Evolutionary conservation across 768 basidiomycete species (phyloP), one percentile per base, ranked within the genome.

Genomic region (Pleurotus ostreatus): DNA sequence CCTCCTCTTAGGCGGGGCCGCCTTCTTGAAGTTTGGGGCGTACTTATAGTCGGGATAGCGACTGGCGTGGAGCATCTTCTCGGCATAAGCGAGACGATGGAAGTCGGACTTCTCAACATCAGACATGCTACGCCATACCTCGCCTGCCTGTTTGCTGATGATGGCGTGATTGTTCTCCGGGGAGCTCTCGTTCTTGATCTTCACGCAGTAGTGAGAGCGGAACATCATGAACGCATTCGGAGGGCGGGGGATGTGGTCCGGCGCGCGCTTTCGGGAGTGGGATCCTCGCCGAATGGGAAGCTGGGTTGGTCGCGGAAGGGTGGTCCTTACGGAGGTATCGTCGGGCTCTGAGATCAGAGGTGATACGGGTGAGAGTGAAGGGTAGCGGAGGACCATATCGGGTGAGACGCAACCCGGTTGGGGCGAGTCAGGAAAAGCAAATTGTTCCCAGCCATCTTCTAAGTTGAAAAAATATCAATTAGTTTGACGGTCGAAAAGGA

Each of bases 161-260:
- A 81, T 78, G 26, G 82, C 72, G 62, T 84, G 78, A 63, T 85
- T 80, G 59, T 72, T 74, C 63, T 85, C 83, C 60, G 83, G 71
- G 16, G 63, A 67, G n/a, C 72, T 69, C 49, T 61, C 66, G 57
- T 82, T 74, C 58, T 78, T 80, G 41, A 79, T 75, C 5, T 75
- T 74, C 3, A 79, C 76, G 40, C 81, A 79, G 49, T 86, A 83
- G 55, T 78, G 81, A 22, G 81, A 85, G 18, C 84, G 78, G 66
- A 80, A 86, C 65, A 85, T 78, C 75, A 86, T 91, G 76, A 93
- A 95, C 8, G 91, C 86, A 64, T 94, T 95, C 55, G 88, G 79
- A 1, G 92, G 92, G 12, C 92, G 84, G 30, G 84, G 84, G 38
- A 92, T 80, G 65, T 84, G 84, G 37, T 74, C 63, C 66, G 70